Evolutionary conservation across 1,284 basidiomycete genomes (phyloP), one percentile per base, ranked within the genome.

Genomic region (Lignosus rhinocerotis): DNA sequence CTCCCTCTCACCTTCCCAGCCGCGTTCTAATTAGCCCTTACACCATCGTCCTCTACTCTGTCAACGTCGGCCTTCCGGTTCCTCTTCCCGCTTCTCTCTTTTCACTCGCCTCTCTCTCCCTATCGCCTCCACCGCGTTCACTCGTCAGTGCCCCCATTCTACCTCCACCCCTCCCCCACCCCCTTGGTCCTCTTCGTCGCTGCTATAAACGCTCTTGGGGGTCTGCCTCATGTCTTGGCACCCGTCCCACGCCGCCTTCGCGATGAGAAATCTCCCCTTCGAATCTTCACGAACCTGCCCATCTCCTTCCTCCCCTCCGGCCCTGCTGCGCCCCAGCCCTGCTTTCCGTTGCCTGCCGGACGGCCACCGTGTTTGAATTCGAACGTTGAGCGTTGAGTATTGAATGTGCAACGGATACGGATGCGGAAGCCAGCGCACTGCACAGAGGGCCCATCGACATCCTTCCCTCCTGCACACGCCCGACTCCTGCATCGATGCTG

Each of bases 241-340:
- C n/a, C n/a, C 46, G 31, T 48, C 46, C 21, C 46, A 48, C 46
- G 46, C 46, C 46, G 32, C 31, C 46, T 48, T 48, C 46, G 31
- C 32, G 6, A 33, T 48, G 46, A n/a, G 46, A 48, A 33, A 6
- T 32, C 9, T 16, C n/a, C 5, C 46, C 46, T 16, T 48, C 46
- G 46, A 48, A 48, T 34, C 31, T 48, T 48, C 46, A 48, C 19
- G 46, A 48, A 48, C 32, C 31, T 19, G 31, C 46, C 46, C 30
- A 17, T 48, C 32, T 2, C 14, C 17, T 17, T 19, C 32, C 31
- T 12, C n/a, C 2, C 46, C n/a, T 34, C 46, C 32, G 1, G 7
- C 31, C 43, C 3, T n/a, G n/a, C n/a, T 39, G 43, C 21, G 12
- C 25, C 21, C 21, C 6, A 6, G 11, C 30, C 30, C n/a, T 19